Conservation (phyloP, 106 monocot species). For the Dioscorea dumetorum region DNA sequence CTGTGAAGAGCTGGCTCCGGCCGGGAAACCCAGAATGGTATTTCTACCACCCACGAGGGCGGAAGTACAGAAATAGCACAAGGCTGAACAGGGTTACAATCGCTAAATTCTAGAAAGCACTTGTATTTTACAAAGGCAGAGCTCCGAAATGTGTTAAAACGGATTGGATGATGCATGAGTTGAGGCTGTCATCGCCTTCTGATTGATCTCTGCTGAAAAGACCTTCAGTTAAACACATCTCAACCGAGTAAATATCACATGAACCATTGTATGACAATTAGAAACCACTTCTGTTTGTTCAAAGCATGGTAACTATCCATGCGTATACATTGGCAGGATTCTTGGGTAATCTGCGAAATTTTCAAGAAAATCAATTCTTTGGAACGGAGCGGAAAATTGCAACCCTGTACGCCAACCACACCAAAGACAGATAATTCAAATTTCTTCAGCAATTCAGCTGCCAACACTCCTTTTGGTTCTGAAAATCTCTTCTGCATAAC, state of each 20-base stretch:
- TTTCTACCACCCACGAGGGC: slow-evolving; percentile 90
- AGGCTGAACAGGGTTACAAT: slow-evolving; percentile 89
- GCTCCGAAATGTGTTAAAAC: slow-evolving; percentile 92
- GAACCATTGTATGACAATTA: no score
- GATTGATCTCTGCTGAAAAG: slow-evolving; percentile 37
- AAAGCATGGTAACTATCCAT: background rate
- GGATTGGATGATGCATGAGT: slow-evolving; percentile 99
- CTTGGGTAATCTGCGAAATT: slow-evolving; percentile 95
- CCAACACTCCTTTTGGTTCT: no score
- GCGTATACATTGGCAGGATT: slow-evolving; percentile 50
- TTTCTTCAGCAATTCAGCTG: no score
- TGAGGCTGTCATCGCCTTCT: slow-evolving; percentile 64
- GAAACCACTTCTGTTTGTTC: background rate
- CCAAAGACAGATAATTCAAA: background rate
- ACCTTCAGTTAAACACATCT: slow-evolving; percentile 54
- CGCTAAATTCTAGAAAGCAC: slow-evolving; percentile 96
- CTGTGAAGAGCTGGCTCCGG: slow-evolving; percentile 63
- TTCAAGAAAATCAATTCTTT: slow-evolving; percentile 85
- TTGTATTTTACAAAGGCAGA: slow-evolving; percentile 96
- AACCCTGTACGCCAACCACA: slow-evolving; percentile 44
- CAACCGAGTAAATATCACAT: slow-evolving; percentile 31
- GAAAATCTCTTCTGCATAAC: no score
- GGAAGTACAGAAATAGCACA: slow-evolving; percentile 90
- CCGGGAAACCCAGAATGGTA: slow-evolving; percentile 99
- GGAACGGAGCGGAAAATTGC: slow-evolving; percentile 68